A percentile compares a stretch with the other conserved stretches of the same genome.
These are phyloP conservation scores for Pseudotsuga menziesii DNA, from an alignment of 75 land plant genomes.

Conservation along the genomic window DNA sequence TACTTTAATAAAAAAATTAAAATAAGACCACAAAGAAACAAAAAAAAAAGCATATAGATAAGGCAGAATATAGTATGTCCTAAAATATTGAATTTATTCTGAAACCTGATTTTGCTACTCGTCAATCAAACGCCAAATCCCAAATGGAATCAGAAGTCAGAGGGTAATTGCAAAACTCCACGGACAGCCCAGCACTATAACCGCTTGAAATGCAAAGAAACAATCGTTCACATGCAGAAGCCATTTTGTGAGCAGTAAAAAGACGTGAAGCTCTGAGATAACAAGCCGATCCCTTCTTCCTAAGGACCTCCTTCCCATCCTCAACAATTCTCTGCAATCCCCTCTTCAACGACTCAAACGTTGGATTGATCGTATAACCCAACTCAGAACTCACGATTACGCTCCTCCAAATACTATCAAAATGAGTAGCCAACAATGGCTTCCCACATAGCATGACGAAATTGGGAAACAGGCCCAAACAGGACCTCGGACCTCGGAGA, in stretches of 20 bases:
- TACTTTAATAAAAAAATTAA: no score
- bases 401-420: no score
- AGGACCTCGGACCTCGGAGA: no score
- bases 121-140: no score
- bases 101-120: no score
- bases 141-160: neutral
- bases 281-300: constrained; percentile 46
- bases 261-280: constrained; percentile 33
- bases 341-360: constrained; percentile 44
- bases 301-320: constrained; percentile 42
- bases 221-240: constrained; percentile 57
- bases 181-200: neutral
- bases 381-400: constrained; percentile 30
- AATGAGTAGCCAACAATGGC: no score
- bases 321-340: constrained; percentile 31
- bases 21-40: no score
- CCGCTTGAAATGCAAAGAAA: neutral
- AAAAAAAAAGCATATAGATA: no score
- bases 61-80: no score
- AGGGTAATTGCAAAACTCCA: neutral
- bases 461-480: no score
- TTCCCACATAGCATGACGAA: no score
- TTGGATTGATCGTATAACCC: constrained; percentile 58
- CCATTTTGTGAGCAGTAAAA: constrained; percentile 85
- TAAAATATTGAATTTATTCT: no score